Base-by-base conservation (phyloP, 805 yeast species). In the Zygosaccharomyces bisporus region DNA sequence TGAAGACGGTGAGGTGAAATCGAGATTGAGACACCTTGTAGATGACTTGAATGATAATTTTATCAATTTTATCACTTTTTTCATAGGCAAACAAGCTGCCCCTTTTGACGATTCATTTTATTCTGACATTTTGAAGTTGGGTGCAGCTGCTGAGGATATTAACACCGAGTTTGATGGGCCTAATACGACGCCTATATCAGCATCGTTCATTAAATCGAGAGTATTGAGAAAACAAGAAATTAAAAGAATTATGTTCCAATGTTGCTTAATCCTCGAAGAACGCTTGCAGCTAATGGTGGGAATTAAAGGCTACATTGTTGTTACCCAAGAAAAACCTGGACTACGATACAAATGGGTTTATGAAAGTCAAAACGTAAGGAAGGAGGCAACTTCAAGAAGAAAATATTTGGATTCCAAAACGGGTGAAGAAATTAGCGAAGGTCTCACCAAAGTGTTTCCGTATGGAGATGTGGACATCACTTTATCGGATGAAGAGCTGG, bases 281-380 rank as follows among this genome's bases (percentile, higher is more conserved):
- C 64, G 68, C 0, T 44, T 42, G 3, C 43, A 55, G 20, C 52
- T 90, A 14, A 69, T 72, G 0, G 74, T 91, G 38, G 83, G 88
- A 0, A 72, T 90, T 1, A 77, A 76, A 52, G 97, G 95, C 0
- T 85, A 79, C 55, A 66, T 83, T 0, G 70, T 85, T n/a, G 76
- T 74, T 48, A 69, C 72, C 6, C 79, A 77, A 41, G 82, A 81
- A 46, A 73, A 69, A 33, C 56, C 78, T 0, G 70, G 73, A 14
- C 65, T 74, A n/a, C 49, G 55, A 39, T 68, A 77, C 9, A 72
- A 72, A 30, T 70, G 70, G 34, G 75, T 85, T 4, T 79, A 76
- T 58, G 78, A 75, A 33, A 73, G 74, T 39, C 76, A 73, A 2
- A 82, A 79, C 18, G 60, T 63, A 6, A 68, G 78, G 40, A 70